Evolutionary conservation across 371 early-diverging fungal species (phyloP), one percentile per base, ranked within the genome.

Genomic region (Haplosporangium sp.): DNA sequence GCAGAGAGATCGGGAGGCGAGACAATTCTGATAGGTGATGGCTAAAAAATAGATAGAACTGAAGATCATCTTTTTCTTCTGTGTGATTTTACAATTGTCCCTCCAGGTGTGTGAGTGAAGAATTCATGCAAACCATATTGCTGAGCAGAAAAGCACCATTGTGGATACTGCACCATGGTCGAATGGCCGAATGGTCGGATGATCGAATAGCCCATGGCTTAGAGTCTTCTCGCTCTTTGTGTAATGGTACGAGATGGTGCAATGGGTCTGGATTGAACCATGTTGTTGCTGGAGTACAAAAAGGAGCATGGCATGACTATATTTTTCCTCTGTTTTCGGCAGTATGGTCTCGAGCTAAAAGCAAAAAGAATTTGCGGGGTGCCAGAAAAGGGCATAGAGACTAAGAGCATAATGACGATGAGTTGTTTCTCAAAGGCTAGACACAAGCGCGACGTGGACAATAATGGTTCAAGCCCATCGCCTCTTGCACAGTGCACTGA

Each of bases 91-190:
- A 5, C 20, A 48, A 20, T 40, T 54, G 54, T 50, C 61, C n/a
- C n/a, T n/a, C n/a, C n/a, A n/a, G n/a, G n/a, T n/a, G n/a, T n/a
- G n/a, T n/a, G n/a, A n/a, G n/a, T n/a, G n/a, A 12, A 11, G 51
- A 21, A 62, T 53, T 62, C 62, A 62, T 62, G 62, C 62, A 62
- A 62, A 62, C 41, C 48, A 62, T 53, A 46, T 41, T 43, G 53
- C 42, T 21, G 48, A 48, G 48, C 48, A 16, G 48, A 14, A 48
- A 48, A 7, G 43, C 43, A 43, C 13, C 13, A 13, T 7, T 43
- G 43, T n/a, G 8, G 48, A 48, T 14, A 20, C 14, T 48, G 48
- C 48, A 14, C 48, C 11, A 48, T 43, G 43, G 43, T 43, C 10
- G 13, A 43, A 43, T 7, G 43, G 43, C 13, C 43, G 43, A 43